phyloP scores from a whole-genome alignment of 2,329 filamentous ascomycete species.

The Drechslerella dactyloides region DNA sequence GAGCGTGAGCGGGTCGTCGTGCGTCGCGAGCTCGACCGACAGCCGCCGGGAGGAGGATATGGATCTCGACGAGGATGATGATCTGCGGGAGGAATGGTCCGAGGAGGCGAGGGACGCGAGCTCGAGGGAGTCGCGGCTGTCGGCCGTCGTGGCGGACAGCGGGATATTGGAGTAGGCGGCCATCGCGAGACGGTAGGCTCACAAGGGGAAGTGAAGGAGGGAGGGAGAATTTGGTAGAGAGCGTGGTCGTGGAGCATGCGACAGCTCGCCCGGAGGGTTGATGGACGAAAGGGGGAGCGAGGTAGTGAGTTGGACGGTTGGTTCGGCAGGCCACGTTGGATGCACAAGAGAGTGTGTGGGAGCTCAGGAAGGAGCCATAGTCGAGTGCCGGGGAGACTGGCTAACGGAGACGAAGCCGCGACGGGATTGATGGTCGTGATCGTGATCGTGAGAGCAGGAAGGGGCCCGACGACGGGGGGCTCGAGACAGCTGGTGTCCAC shows the following conservation, averaged over 20 bases:
- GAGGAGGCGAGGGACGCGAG: conserved; percentile 92
- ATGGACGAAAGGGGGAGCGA: neutral
- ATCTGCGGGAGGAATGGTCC: conserved; percentile 69
- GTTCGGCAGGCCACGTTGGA: neutral
- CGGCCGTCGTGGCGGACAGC: conserved; percentile 55
- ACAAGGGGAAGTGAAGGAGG: no score
- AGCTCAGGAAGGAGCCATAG: neutral
- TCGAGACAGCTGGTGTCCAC: conserved; percentile 5
- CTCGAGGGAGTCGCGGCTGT: conserved; percentile 84
- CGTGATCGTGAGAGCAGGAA: neutral
- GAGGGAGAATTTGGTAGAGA: no score
- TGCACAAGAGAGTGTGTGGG: neutral
- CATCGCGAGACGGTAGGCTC: conserved; percentile 10
- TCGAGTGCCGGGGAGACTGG: neutral
- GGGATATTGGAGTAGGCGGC: conserved; percentile 45
- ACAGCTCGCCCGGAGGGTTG: neutral
- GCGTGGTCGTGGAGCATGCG: neutral
- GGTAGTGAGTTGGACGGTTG: neutral
- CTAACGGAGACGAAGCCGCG: neutral
- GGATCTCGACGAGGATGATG: conserved; percentile 77
- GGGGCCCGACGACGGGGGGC: neutral
- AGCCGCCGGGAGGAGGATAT: conserved; percentile 89
- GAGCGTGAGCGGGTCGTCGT: conserved; percentile 75
- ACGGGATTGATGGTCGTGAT: neutral
- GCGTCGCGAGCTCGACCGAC: conserved; percentile 71